phyloP scores from a whole-genome alignment of 306 rosid species.

The Ceratonia siliqua region DNA sequence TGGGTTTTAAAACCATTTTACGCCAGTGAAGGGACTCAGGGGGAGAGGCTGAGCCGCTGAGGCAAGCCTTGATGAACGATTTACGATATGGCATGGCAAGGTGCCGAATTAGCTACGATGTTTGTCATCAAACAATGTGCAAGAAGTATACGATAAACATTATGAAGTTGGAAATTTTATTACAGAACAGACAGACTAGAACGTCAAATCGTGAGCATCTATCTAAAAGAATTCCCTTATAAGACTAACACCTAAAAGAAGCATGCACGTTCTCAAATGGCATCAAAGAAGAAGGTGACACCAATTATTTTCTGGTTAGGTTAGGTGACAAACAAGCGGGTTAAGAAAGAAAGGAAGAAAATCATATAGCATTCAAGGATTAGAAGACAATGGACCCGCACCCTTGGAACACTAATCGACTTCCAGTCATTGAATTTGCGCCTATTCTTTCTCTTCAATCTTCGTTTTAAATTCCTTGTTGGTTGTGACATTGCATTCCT shows the following conservation, averaged over 20 bases:
- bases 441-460: conserved; percentile 40
- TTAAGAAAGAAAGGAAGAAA: conserved; percentile 26
- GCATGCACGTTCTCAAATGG: conserved; percentile 35
- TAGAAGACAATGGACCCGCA: neutral
- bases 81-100: neutral
- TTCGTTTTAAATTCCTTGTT: conserved; percentile 40
- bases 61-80: neutral
- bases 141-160: conserved; percentile 9
- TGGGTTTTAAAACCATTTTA: neutral
- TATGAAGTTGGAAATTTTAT: conserved; percentile 25
- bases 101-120: neutral
- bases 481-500: conserved; percentile 43
- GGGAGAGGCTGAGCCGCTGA: neutral
- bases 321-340: conserved; percentile 37
- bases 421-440: conserved; percentile 32
- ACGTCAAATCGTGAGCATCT: conserved; percentile 25
- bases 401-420: neutral
- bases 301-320: conserved; percentile 42
- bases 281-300: conserved; percentile 14
- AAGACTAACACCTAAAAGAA: conserved; percentile 6
- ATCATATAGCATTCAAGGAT: conserved; percentile 7
- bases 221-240: conserved; percentile 35
- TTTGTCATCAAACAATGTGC: neutral
- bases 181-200: conserved; percentile 32
- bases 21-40: neutral